Conservation (phyloP, 352 stramenopile genomes). For the Thalassiosira ordinaria region DNA sequence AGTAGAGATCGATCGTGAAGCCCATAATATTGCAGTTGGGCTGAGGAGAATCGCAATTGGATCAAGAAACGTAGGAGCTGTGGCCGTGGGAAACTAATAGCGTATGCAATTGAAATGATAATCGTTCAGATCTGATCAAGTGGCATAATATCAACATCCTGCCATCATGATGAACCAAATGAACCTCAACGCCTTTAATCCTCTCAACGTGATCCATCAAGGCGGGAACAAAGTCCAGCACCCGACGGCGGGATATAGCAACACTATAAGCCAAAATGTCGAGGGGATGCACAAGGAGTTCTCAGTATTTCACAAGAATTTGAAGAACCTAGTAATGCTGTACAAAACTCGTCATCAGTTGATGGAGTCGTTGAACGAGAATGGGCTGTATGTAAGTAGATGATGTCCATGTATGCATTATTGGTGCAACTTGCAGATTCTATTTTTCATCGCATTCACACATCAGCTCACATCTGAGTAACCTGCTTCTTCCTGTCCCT, state of each 20-base stretch:
- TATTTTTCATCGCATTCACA: too few species aligned
- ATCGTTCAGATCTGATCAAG: too few species aligned
- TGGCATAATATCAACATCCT: too few species aligned
- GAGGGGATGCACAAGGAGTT: slow-evolving; percentile 52
- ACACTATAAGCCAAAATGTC: slow-evolving; percentile 47
- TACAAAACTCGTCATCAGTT: slow-evolving; percentile 56
- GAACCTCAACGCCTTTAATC: slow-evolving; percentile 31
- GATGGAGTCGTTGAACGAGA: slow-evolving; percentile 57
- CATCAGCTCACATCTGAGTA: too few species aligned
- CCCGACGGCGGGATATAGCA: slow-evolving; percentile 21
- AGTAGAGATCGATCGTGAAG: too few species aligned
- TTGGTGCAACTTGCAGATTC: too few species aligned
- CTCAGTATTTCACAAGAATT: slow-evolving; percentile 41
- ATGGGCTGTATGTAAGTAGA: slow-evolving; percentile 55
- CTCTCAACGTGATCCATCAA: slow-evolving; percentile 38
- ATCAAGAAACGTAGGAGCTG: too few species aligned
- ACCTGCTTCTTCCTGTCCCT: slow-evolving; percentile 8
- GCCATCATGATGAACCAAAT: slow-evolving; percentile 19
- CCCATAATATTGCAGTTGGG: too few species aligned
- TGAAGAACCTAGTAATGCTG: slow-evolving; percentile 52
- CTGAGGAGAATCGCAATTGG: too few species aligned
- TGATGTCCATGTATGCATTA: neutral
- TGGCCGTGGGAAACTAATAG: too few species aligned
- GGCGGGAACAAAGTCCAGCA: slow-evolving; percentile 35
- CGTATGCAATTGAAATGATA: too few species aligned